Percentiles rank a stretch among this genome's conserved stretches.
Conservation (phyloP, 495 filamentous ascomycete genomes). For the Hypoxylon fragiforme region DNA sequence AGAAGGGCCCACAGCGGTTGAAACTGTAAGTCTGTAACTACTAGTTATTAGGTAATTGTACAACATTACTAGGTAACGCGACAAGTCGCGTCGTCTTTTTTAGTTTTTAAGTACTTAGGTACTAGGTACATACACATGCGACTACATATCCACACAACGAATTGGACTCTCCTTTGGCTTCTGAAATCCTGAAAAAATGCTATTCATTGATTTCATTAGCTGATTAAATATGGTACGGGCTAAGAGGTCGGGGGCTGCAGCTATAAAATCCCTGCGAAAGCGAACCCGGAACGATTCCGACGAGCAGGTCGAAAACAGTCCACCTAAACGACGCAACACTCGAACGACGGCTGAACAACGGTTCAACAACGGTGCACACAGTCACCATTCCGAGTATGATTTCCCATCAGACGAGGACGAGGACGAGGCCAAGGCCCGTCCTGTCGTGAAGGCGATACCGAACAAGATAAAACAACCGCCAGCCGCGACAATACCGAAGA, state of each 20-base stretch:
- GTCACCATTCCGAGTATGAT: constrained; percentile 30
- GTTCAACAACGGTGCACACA: constrained; percentile 4
- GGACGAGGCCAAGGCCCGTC: constrained; percentile 19
- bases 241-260: constrained; percentile 27
- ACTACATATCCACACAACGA: too few relatives aligned
- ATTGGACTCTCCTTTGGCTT: not conserved
- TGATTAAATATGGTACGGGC: constrained; percentile 32
- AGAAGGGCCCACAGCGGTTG: too few relatives aligned
- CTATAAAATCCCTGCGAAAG: constrained; percentile 34
- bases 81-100: too few relatives aligned
- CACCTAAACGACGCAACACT: constrained; percentile 14
- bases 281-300: constrained; percentile 22
- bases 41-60: too few relatives aligned
- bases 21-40: too few relatives aligned
- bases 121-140: too few relatives aligned
- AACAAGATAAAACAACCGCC: constrained; percentile 22
- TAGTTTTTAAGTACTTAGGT: too few relatives aligned
- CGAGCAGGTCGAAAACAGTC: constrained; percentile 9
- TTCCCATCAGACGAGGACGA: constrained; percentile 36
- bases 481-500: constrained; percentile 1
- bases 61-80: too few relatives aligned
- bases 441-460: constrained; percentile 24
- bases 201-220: not conserved
- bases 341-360: not conserved
- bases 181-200: not conserved